Conservation (phyloP, 192 early-diverging fungal species). For the Podila minutissima region DNA sequence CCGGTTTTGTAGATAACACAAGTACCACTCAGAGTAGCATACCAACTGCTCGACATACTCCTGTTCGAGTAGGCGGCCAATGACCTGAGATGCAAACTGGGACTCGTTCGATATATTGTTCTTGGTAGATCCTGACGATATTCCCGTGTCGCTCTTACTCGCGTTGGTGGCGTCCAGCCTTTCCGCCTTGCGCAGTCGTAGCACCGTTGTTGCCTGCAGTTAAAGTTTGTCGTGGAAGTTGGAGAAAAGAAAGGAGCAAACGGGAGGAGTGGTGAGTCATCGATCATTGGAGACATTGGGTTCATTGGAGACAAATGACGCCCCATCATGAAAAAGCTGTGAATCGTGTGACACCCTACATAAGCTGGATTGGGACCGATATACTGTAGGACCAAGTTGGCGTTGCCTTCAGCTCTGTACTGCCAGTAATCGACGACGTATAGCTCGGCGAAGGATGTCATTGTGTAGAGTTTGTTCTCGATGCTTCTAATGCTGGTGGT, state of each 20-base stretch:
- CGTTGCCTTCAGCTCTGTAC: slow-evolving; percentile 82
- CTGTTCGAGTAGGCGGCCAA: slow-evolving; percentile 56
- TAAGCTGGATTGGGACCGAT: slow-evolving; percentile 51
- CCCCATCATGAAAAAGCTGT: slow-evolving; percentile 2
- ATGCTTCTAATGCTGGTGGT: background rate
- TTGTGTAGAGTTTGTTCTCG: background rate
- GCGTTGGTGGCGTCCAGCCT: background rate
- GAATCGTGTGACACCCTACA: slow-evolving; percentile 20
- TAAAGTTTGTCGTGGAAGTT: background rate
- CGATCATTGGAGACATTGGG: background rate
- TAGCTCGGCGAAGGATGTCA: slow-evolving; percentile 39
- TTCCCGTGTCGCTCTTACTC: background rate
- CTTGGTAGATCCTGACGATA: background rate
- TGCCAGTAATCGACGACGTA: slow-evolving; percentile 60
- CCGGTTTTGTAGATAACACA: too few relatives aligned
- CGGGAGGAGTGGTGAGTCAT: too few relatives aligned
- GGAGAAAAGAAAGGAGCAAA: slow-evolving; percentile 7
- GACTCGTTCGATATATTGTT: slow-evolving; percentile 22
- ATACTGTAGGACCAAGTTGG: slow-evolving; percentile 72
- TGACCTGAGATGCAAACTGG: slow-evolving; percentile 50
- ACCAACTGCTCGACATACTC: slow-evolving; percentile 59
- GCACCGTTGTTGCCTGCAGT: slow-evolving; percentile 20
- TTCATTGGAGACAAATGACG: slow-evolving; percentile 34
- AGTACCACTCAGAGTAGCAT: background rate
- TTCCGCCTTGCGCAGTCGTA: slow-evolving; percentile 53